Percentiles rank a stretch among this genome's conserved stretches.
Evolutionary conservation across 345 rosid genomes (phyloP).

Genomic region (Boechera retrofracta): DNA sequence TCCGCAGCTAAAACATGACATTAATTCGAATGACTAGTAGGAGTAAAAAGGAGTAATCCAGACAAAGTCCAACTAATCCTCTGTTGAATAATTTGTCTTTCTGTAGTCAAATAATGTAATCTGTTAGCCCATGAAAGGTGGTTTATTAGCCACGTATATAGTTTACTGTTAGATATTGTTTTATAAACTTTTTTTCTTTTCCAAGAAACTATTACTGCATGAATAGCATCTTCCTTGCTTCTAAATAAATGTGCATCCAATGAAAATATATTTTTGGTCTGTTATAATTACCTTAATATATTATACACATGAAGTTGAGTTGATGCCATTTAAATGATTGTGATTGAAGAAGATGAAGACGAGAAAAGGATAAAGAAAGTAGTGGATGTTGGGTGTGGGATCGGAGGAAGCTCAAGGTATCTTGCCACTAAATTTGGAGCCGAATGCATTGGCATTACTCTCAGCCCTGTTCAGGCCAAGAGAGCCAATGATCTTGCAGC

Average conservation of each 20-base stretch:
- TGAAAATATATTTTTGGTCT: too few relatives aligned
- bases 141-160: not conserved
- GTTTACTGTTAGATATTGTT: too few relatives aligned
- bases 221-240: too few relatives aligned
- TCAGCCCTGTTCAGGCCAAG: constrained; percentile 83
- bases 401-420: constrained; percentile 94
- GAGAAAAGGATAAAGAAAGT: constrained; percentile 57
- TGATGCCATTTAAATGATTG: not conserved
- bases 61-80: too few relatives aligned
- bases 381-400: constrained; percentile 96
- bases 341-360: constrained; percentile 22
- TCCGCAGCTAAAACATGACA: too few relatives aligned
- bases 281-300: too few relatives aligned
- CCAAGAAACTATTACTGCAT: too few relatives aligned
- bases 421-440: constrained; percentile 75
- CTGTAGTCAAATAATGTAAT: not conserved
- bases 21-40: too few relatives aligned
- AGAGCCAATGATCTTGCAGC: constrained; percentile 80
- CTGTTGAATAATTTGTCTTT: not conserved
- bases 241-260: too few relatives aligned
- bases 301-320: not conserved
- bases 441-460: constrained; percentile 69
- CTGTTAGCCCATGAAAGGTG: not conserved
- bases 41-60: too few relatives aligned
- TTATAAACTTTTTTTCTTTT: too few relatives aligned